Conservation (phyloP, 1,284 basidiomycete species). For the Puccinia horiana region DNA sequence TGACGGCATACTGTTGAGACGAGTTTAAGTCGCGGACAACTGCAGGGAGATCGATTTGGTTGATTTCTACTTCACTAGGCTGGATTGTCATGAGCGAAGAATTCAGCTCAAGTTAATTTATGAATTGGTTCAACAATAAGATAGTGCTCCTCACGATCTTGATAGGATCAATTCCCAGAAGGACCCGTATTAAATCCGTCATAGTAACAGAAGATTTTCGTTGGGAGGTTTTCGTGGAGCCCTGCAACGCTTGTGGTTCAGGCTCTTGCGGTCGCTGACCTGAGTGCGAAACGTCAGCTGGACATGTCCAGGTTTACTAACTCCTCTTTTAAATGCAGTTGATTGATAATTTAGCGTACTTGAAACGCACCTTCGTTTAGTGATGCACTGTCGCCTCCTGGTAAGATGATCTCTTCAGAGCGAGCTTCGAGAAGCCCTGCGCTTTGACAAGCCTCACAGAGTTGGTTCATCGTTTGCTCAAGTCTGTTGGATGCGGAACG, state of each 20-base stretch:
- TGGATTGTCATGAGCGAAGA: background rate
- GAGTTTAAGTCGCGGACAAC: conserved; percentile 17
- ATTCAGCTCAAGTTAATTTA: background rate
- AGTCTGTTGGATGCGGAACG: background rate
- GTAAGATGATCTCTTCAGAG: background rate
- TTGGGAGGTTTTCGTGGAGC: background rate
- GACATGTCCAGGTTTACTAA: background rate
- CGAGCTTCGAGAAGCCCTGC: background rate
- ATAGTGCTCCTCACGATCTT: conserved; percentile 20
- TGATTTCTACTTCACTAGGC: conserved; percentile 1
- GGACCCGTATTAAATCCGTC: conserved; percentile 33
- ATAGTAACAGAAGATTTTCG: conserved; percentile 8
- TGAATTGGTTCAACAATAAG: background rate
- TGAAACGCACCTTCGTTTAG: background rate
- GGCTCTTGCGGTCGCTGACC: background rate
- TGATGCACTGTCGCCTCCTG: background rate
- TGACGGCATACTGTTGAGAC: conserved; percentile 41
- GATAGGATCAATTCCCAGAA: conserved; percentile 40
- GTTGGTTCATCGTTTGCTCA: conserved; percentile 8
- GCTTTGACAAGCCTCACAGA: conserved; percentile 3
- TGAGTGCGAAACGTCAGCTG: background rate
- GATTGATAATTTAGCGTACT: background rate
- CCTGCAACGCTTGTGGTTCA: background rate
- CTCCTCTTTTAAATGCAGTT: background rate
- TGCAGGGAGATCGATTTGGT: conserved; percentile 10